These are phyloP conservation scores for Bromus sterilis DNA, from an alignment of 176 grass and related monocot species.

Conservation along the genomic window DNA sequence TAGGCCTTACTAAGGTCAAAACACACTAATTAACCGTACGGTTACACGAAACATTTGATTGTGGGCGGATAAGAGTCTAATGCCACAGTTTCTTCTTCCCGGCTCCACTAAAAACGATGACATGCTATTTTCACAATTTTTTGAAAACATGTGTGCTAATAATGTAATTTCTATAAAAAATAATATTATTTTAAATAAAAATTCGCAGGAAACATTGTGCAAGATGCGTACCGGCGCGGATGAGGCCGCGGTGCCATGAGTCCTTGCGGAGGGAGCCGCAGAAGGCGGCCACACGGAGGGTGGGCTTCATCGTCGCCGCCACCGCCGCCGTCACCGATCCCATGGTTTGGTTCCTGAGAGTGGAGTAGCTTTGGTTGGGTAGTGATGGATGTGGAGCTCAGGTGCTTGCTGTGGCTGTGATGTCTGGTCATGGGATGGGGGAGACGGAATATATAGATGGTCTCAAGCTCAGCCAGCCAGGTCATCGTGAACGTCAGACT, in stretches of 20 bases:
- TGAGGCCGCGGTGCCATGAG: slow-evolving; percentile 77
- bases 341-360: not conserved
- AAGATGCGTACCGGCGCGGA: slow-evolving; percentile 64
- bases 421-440: not conserved
- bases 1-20: no score
- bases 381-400: not conserved
- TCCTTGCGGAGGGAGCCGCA: slow-evolving; percentile 81
- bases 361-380: not conserved
- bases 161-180: no score
- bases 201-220: no score
- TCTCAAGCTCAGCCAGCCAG: not conserved
- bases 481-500: not conserved
- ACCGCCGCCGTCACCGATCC: not conserved
- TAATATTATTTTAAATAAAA: no score
- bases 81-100: no score
- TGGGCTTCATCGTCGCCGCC: slow-evolving; percentile 8
- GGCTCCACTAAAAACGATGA: no score
- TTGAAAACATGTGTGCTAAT: no score
- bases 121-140: no score
- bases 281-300: slow-evolving; percentile 49
- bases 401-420: not conserved
- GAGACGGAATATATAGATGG: not conserved
- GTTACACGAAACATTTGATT: no score
- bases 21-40: no score
- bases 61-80: no score